Base-by-base conservation (phyloP, 2,329 filamentous ascomycete genomes). In the Hypoxylon sp. region DNA sequence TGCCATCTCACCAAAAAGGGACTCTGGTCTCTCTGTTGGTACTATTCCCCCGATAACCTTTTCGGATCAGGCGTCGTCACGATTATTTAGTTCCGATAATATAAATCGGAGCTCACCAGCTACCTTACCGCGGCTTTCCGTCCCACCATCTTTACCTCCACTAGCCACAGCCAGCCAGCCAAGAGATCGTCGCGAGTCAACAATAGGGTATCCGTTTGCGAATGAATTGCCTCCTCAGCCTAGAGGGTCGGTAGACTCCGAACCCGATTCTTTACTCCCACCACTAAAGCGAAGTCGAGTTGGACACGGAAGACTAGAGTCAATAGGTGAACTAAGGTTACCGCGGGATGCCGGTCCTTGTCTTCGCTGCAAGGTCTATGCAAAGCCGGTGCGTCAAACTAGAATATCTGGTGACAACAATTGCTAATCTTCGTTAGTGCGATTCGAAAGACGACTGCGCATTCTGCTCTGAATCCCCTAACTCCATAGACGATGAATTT, bases 271-370 rank as follows among this genome's bases (percentile, higher is more conserved):
- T 12, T 67, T 81, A 29, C 69, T 84, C 2, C 81, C 81, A 5
- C 81, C 81, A 3, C 61, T 83, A 46, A 82, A 82, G 65, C 72
- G 76, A 55, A 79, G 75, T 43, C 74, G 79, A 31, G 73, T 78
- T 20, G 78, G 77, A 3, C 79, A 79, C 55, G 75, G 78, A 26
- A 75, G 78, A 16, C 69, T 84, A 1, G 75, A 83, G 61, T 83
- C 81, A 12, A 83, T 84, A 34, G 79, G 76, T 30, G 81, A 83
- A 64, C 72, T 84, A 3, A 74, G 73, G 29, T 71, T 83, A 6
- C 70, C 78, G 12, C 75, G 73, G 27, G 75, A 78, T 25, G 65
- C 71, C 11, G 74, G 74, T 11, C 73, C 75, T 9, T 83, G 81
- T 60, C 70, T 83, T 29, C 76, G 78, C 30, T 84, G 81, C 62